These are phyloP conservation scores for Polyporus arcularius DNA, from an alignment of 768 basidiomycete genomes.

Conservation along the genomic window DNA sequence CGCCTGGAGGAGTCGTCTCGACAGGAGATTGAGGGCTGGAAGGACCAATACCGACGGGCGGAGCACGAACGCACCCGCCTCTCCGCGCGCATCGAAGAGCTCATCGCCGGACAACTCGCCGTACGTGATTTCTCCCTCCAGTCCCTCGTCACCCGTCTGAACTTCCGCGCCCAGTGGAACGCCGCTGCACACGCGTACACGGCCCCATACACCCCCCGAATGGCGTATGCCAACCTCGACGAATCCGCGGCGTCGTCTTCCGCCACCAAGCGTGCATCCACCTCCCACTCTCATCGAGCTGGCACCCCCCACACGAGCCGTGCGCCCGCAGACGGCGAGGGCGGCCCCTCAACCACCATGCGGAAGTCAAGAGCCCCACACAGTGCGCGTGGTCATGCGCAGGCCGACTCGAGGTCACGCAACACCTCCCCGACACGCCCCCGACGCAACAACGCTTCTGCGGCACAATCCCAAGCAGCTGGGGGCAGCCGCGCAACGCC, in stretches of 20 bases:
- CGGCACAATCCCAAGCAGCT: neutral
- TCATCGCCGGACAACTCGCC: slow-evolving; percentile 45
- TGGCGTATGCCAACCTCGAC: slow-evolving; percentile 12
- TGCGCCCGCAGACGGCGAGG: slow-evolving; percentile 8
- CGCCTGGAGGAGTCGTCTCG: slow-evolving; percentile 48
- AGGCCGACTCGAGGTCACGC: neutral
- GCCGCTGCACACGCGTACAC: slow-evolving; percentile 23
- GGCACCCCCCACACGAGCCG: slow-evolving; percentile 3
- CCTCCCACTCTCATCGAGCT: slow-evolving; percentile 8
- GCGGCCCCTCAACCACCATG: neutral
- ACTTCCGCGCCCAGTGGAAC: slow-evolving; percentile 18
- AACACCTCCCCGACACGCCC: slow-evolving; percentile 3
- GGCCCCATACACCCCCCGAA: slow-evolving; percentile 7
- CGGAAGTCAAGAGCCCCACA: slow-evolving; percentile 6
- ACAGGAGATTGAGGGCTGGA: slow-evolving; percentile 67
- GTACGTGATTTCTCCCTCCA: slow-evolving; percentile 26
- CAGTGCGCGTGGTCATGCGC: neutral
- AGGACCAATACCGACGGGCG: slow-evolving; percentile 75
- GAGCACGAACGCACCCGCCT: slow-evolving; percentile 67
- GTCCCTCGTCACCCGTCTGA: neutral
- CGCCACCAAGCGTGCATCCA: slow-evolving; percentile 25
- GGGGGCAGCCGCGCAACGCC: neutral
- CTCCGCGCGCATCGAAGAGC: slow-evolving; percentile 57
- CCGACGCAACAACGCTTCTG: slow-evolving; percentile 1
- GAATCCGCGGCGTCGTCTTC: slow-evolving; percentile 23